Conservation (phyloP, 2,329 filamentous ascomycete genomes). For the Alternaria sp. region DNA sequence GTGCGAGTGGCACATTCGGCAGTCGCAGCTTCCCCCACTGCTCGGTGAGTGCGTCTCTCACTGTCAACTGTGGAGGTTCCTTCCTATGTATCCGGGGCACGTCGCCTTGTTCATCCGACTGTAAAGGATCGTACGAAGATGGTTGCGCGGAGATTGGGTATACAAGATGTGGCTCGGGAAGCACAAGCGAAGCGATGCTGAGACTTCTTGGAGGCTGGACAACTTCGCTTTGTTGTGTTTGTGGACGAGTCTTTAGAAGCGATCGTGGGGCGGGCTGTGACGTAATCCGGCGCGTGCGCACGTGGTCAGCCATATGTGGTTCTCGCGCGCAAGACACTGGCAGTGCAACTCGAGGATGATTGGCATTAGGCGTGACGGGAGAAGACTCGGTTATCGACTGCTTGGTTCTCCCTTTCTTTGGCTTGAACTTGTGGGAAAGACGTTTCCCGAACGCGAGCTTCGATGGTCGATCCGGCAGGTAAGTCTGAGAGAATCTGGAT, state of each 20-base stretch:
- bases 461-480: conserved; percentile 11
- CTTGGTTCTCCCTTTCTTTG: background rate
- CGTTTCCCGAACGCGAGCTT: conserved; percentile 6
- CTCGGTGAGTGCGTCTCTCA: conserved; percentile 2
- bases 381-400: background rate
- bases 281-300: conserved; percentile 1
- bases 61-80: background rate
- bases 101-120: background rate
- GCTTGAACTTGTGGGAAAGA: background rate
- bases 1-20: background rate
- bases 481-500: conserved; percentile 3
- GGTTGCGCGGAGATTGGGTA: background rate
- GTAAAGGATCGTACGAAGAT: background rate
- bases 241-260: background rate
- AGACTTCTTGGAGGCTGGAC: background rate
- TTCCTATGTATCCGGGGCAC: background rate
- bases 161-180: background rate
- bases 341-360: background rate
- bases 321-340: background rate
- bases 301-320: background rate
- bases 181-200: background rate
- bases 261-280: background rate
- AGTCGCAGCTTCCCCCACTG: conserved; percentile 1
- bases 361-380: background rate
- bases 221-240: background rate